Evolutionary conservation across 352 stramenopile genomes (phyloP), one percentile per base, ranked within the genome.

Genomic region (Phytophthora cajani): DNA sequence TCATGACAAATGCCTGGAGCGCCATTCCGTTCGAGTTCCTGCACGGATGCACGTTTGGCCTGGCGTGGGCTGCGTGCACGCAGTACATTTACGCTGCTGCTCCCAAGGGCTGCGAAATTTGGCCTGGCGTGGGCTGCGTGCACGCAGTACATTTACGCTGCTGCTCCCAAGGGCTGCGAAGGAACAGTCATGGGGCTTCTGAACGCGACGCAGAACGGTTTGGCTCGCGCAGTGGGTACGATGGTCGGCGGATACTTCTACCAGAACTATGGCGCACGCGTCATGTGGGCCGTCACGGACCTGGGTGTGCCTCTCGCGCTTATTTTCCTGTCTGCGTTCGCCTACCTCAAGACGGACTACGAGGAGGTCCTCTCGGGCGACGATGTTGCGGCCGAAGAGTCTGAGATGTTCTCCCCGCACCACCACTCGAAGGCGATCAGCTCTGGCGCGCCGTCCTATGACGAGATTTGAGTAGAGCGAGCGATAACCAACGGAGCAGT

Each of bases 241-340:
- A 71, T 90, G 38, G 62, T 88, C 5, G 82, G 82, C 9, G 82
- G 82, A 40, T 87, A 80, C 67, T 79, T 90, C 32, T 90, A 88
- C 72, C 63, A 90, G 56, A 61, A 79, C 64, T 83, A 84, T 58
- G 82, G 80, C 17, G 74, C 80, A 4, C 75, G 74, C 11, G 79
- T 73, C 1, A 87, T 90, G 80, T 90, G 82, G 82, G 66, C 79
- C 16, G 69, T 84, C 11, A 78, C 82, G 14, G 80, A 88, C 52
- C 65, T 87, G 32, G 76, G 77, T 17, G 82, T 88, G 49, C 82
- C 82, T 3, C 67, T 88, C 6, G 77, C 80, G 36, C 71, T 90
- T 3, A 44, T 84, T 4, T 81, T 77, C 57, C 67, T 90, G 4
- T 75, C 67, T 25, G 67, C 71, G 16, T 90, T 88, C 33, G 78